Evolutionary conservation across 2,329 filamentous ascomycete genomes (phyloP).

Genomic region (Dactylellina parvicollis): DNA sequence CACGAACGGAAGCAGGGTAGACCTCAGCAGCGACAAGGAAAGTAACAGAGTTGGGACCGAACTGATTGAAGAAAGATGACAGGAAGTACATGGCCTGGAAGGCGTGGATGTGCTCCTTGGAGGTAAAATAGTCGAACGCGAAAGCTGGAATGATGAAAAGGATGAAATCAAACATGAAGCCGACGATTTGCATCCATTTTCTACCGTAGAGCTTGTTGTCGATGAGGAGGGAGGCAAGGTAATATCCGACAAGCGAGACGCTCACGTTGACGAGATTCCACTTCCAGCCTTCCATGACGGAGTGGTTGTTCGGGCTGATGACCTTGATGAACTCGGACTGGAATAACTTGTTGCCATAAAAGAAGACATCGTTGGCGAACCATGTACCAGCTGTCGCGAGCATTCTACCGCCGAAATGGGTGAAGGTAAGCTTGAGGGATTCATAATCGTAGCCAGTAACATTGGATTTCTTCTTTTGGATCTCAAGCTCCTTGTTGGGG

Average conservation of each 20-base stretch:
- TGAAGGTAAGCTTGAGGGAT: constrained; percentile 80
- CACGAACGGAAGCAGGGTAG: constrained; percentile 93
- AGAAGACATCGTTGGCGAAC: constrained; percentile 98
- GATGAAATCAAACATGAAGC: constrained; percentile 91
- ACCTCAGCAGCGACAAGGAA: constrained; percentile 96
- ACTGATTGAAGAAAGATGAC: constrained; percentile 98
- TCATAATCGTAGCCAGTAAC: constrained; percentile 93
- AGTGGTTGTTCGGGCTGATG: constrained; percentile 74
- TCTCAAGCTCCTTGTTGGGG: constrained; percentile 81
- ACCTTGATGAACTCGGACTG: constrained; percentile 88
- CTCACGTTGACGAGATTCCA: constrained; percentile 93
- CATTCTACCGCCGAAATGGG: constrained; percentile 84
- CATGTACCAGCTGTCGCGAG: constrained; percentile 86
- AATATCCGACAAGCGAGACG: constrained; percentile 87
- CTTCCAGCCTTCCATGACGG: constrained; percentile 85
- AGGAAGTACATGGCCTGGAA: constrained; percentile 99
- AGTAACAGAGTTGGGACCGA: constrained; percentile 93
- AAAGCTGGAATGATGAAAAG: constrained; percentile 93
- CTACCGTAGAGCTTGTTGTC: constrained; percentile 97
- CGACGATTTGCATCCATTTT: constrained; percentile 94
- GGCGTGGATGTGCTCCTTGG: constrained; percentile 74
- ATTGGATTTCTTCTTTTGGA: constrained; percentile 83
- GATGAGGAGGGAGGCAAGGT: constrained; percentile 82
- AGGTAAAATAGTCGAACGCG: constrained; percentile 84
- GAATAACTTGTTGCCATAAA: constrained; percentile 99